Base-by-base conservation (phyloP, 2,329 filamentous ascomycete genomes). In the Neofusicoccum umdonicola region DNA sequence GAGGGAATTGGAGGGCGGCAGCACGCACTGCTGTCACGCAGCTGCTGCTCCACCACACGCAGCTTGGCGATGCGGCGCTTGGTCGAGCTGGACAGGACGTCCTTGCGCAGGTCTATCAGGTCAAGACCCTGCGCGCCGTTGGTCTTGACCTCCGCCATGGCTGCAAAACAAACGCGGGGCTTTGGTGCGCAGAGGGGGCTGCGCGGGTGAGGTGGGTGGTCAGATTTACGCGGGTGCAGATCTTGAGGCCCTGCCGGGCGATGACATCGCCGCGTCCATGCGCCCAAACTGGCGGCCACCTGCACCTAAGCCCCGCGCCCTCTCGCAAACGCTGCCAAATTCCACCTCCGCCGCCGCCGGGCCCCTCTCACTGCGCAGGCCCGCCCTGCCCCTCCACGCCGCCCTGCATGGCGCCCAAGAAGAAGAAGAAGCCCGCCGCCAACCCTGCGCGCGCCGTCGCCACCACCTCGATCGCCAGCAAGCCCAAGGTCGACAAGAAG, bases 391-490 rank as follows among this genome's bases (percentile, higher is more conserved):
- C 50, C 34, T 15, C 4, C 50, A n/a, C 48, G 2, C 31, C 6
- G 31, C 41, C 42, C 42, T 13, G 34, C 17, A 94, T 94, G 91
- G 89, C 90, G 44, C 81, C 82, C 67, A 90, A 92, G 79, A 97
- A 96, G 81, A 97, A 97, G 82, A 96, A 92, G 83, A 98, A 97
- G 85, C 85, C 90, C 63, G 86, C 87, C 31, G 87, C 89, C 37
- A 98, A 97, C 78, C 92, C 93, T 66, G 92, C 93, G 44, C 86
- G 95, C 77, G 95, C 93, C 17, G 96, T 97, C 80, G 92, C 94
- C 68, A 99, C 95, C 4, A 96, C 92, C 12, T 98, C 94, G 1
- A 85, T 96, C 66, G 92, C 93, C 48, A 96, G 92, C 27, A 96
- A 91, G 74, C 82, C 85, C 51, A 92, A 94, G 73, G 67, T 77